Evolutionary conservation across 306 rosid genomes (phyloP).

Genomic region (Adenanthera pavonina): DNA sequence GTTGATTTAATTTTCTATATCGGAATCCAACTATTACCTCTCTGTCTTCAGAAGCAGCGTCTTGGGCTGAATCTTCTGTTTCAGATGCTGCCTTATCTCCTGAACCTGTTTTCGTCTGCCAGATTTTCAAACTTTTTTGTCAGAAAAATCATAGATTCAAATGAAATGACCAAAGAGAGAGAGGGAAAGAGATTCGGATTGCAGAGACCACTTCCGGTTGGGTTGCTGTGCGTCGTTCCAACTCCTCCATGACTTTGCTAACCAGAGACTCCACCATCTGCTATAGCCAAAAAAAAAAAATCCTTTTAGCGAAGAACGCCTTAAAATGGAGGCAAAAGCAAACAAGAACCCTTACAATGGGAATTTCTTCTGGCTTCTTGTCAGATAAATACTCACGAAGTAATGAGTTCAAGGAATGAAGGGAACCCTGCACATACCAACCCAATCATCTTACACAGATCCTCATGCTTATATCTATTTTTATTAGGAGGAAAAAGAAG

Average conservation of each 20-base stretch:
- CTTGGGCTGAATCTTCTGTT: constrained; percentile 46
- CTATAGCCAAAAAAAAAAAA: constrained; percentile 22
- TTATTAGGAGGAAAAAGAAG: neutral
- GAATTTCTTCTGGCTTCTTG: constrained; percentile 83
- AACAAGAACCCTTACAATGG: constrained; percentile 58
- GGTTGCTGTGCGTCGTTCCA: constrained; percentile 61
- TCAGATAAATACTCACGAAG: constrained; percentile 69
- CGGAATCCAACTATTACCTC: constrained; percentile 53
- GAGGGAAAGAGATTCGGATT: constrained; percentile 31
- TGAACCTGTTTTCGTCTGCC: constrained; percentile 58
- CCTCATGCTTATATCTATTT: neutral
- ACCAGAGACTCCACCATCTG: constrained; percentile 83
- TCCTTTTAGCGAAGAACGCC: neutral
- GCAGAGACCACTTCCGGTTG: constrained; percentile 57
- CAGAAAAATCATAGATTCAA: constrained; percentile 9
- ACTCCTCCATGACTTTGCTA: constrained; percentile 79
- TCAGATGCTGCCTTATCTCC: constrained; percentile 45
- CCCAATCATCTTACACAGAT: constrained; percentile 19
- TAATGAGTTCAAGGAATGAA: constrained; percentile 57
- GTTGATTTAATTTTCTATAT: constrained; percentile 1
- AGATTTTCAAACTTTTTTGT: constrained; percentile 26
- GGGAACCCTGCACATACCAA: constrained; percentile 59
- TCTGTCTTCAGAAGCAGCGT: constrained; percentile 49
- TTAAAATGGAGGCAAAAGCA: neutral
- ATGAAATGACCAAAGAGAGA: constrained; percentile 6